Base-by-base conservation (phyloP, 306 rosid genomes). In the Rubus idaeus region DNA sequence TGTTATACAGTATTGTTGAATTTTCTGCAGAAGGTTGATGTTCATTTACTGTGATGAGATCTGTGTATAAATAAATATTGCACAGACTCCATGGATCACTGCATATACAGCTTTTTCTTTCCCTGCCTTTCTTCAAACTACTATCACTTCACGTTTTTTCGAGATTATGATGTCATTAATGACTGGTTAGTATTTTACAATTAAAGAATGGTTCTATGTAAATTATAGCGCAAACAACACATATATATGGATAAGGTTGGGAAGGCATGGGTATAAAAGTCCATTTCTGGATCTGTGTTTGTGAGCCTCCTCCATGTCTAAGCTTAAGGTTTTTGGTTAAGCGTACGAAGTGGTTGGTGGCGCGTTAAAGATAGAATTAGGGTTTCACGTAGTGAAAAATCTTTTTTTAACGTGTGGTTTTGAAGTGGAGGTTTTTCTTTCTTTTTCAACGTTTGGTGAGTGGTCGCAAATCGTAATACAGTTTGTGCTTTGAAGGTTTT, bases 371-470 rank as follows among this genome's bases (percentile, higher is more conserved):
- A 52, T 65, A 10, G 68, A 70, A 65, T 78, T 75, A 78, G 85
- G 93, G 91, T 91, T 87, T 86, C 70, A 45, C 45, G 69, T 73
- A 56, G 56, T 56, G 30, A 61, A 26, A 57, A 5, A 42, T 70
- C 3, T 16, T 49, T 51, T 14, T 55, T 30, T 47, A 21, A 14
- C 75, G 72, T 73, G 68, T 69, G 81, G 61, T 35, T 18, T 76
- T 65, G 73, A 68, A 75, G 60, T 3, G 46, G 63, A 37, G 13
- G 26, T 20, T 42, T 68, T 49, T 12, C 35, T 51, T 70, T n/a
- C 40, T 30, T 35, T 71, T 21, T 67, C 62, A 26, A 40, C 23
- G 57, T 26, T 61, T 58, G 71, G 71, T 67, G 35, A 41, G 21
- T 18, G 47, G 37, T 45, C 47, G 49, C 13, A 39, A 17, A 17